Conservation (phyloP, 2,329 filamentous ascomycete species). For the Pseudogymnoascus sp. region DNA sequence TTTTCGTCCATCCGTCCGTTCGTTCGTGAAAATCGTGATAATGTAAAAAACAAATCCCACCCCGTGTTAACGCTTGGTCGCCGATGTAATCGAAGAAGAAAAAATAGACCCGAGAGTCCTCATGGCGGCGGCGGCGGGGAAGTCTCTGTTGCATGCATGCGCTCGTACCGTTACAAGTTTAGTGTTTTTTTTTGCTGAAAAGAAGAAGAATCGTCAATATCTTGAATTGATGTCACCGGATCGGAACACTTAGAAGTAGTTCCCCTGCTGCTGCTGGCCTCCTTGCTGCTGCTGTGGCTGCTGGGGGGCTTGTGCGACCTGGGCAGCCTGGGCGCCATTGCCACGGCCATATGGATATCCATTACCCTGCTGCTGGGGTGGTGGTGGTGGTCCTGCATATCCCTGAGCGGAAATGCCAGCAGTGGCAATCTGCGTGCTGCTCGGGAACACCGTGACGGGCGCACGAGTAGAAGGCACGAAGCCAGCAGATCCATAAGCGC, state of each 20-base stretch:
- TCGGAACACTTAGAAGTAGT: neutral
- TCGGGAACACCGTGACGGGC: neutral
- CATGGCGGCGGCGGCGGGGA: neutral
- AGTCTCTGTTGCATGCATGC: constrained; percentile 3
- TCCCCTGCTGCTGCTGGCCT: neutral
- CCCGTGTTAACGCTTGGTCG: neutral
- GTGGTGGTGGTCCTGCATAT: neutral
- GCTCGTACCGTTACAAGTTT: constrained; percentile 8
- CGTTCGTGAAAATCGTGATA: constrained; percentile 8
- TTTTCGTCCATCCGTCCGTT: neutral
- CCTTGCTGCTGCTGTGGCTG: constrained; percentile 1
- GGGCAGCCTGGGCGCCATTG: neutral
- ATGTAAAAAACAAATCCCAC: neutral
- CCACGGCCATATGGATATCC: neutral
- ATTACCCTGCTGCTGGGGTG: neutral
- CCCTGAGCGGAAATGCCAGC: neutral
- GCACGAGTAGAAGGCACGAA: neutral
- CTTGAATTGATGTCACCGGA: constrained; percentile 2
- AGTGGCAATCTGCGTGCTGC: neutral
- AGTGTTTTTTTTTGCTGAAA: neutral
- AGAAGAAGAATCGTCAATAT: constrained; percentile 5
- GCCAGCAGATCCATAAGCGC: constrained; percentile 20
- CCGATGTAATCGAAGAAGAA: neutral
- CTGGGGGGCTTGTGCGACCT: neutral
- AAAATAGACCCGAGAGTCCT: neutral